A percentile compares a stretch with the other conserved stretches of the same genome.
These are phyloP conservation scores for Populus davidiana DNA, from an alignment of 345 rosid genomes.

Conservation along the genomic window DNA sequence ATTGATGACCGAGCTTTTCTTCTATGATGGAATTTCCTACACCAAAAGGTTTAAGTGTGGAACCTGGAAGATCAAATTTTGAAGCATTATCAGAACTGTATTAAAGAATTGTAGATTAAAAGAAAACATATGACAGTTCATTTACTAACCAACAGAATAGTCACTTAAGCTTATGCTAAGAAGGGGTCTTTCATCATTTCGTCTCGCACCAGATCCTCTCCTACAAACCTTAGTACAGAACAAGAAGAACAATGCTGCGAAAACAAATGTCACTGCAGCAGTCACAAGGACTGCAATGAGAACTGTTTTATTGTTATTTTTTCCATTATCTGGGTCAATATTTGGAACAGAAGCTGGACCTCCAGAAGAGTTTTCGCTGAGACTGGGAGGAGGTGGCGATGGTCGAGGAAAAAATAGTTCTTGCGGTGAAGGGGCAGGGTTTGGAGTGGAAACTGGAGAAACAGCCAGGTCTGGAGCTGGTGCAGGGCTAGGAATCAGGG, in stretches of 20 bases:
- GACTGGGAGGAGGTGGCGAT: slow-evolving; percentile 30
- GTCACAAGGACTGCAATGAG: slow-evolving; percentile 72
- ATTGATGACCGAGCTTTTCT: slow-evolving; percentile 42
- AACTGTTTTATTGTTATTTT: slow-evolving; percentile 34
- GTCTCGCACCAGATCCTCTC: slow-evolving; percentile 38
- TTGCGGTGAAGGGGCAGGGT: slow-evolving; percentile 15
- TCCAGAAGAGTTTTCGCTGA: slow-evolving; percentile 19
- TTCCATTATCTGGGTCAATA: slow-evolving; percentile 20
- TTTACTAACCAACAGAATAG: slow-evolving; percentile 52
- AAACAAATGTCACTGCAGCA: slow-evolving; percentile 58
- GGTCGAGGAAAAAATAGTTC: slow-evolving; percentile 29
- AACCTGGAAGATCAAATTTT: slow-evolving; percentile 48
- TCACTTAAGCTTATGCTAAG: slow-evolving; percentile 78
- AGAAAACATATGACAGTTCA: background rate
- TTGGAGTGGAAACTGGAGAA: slow-evolving; percentile 8
- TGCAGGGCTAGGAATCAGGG: slow-evolving; percentile 28
- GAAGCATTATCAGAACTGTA: slow-evolving; percentile 11
- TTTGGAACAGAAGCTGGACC: slow-evolving; percentile 29
- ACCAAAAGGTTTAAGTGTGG: slow-evolving; percentile 47
- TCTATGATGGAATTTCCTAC: slow-evolving; percentile 48
- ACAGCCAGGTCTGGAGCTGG: slow-evolving; percentile 20
- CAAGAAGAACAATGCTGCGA: slow-evolving; percentile 63
- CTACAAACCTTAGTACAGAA: slow-evolving; percentile 50
- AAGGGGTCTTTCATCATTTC: slow-evolving; percentile 83
- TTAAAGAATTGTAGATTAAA: background rate